Evolutionary conservation across 2,329 filamentous ascomycete genomes (phyloP), one percentile per base, ranked within the genome.

Genomic region (Chaetomium globosum): DNA sequence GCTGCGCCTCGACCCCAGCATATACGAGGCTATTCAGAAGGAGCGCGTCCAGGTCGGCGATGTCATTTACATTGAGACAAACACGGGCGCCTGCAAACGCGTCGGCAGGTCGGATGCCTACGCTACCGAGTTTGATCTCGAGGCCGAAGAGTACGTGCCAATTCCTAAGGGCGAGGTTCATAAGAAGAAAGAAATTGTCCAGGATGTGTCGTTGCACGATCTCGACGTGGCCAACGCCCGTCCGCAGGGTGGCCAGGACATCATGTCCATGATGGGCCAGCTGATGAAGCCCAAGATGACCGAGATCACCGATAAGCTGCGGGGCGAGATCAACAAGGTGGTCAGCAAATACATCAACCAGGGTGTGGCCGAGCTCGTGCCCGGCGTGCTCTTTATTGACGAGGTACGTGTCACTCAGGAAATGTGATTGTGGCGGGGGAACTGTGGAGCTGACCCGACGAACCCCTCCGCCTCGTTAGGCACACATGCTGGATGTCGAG

Each of bases 201-300:
- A 99, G 78, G 95, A 99, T 74, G 95, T 99, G 68, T 97, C 95
- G 54, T 85, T 99, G 69, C 95, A 99, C 78, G 95, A 99, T 75
- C 83, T 99, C 64, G 95, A 99, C 75, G 90, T 98, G 68, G 95
- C 95, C 70, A 99, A 99, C 74, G 91, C 95, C 16, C 85, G 94
- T 73, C 95, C 95, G 4, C 93, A 98, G 81, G 95, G 95, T 61
- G 95, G 95, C 53, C 95, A 99, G 82, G 95, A 99, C 78, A 96
- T 99, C 71, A 98, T 99, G 93, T 97, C 93, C 82, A 98, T 99
- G 95, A 98, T 99, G 94, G 95, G 95, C 73, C 95, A 99, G 80
- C 81, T 99, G 75, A 97, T 98, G 93, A 98, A 98, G 85, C 95
- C 95, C 68, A 96, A 96, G 83, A 97, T 97, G 88, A 99, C 95